Percentiles rank a stretch among this genome's conserved stretches.
These are phyloP conservation scores for Fonsecaea multimorphosa DNA, from an alignment of 2,329 filamentous ascomycete species.

Conservation along the genomic window DNA sequence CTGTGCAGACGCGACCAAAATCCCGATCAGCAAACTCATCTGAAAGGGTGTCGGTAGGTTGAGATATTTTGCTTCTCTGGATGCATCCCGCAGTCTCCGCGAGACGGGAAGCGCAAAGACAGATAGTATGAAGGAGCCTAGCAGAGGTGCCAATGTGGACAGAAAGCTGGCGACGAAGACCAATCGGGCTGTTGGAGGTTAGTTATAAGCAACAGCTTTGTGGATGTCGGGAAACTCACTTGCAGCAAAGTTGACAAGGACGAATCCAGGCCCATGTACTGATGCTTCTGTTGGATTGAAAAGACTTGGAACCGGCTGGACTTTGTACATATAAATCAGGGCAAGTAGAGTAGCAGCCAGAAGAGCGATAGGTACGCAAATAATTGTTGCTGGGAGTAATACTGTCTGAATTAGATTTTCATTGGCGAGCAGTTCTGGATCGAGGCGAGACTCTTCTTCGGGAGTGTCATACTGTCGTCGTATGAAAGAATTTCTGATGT, in stretches of 20 bases:
- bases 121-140: conserved; percentile 30
- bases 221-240: conserved; percentile 10
- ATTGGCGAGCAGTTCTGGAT: background rate
- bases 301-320: conserved; percentile 9
- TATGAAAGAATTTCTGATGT: conserved; percentile 13
- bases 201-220: background rate
- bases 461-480: conserved; percentile 7
- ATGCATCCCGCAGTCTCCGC: conserved; percentile 14
- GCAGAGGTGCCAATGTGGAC: conserved; percentile 30
- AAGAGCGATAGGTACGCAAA: conserved; percentile 29
- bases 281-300: background rate
- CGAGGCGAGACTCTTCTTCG: background rate
- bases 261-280: conserved; percentile 3
- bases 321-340: conserved; percentile 24
- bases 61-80: conserved; percentile 17
- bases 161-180: conserved; percentile 29
- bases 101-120: conserved; percentile 20
- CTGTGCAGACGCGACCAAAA: conserved; percentile 28
- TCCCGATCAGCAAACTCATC: conserved; percentile 30
- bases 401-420: conserved; percentile 13
- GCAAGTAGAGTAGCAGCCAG: conserved; percentile 23
- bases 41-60: conserved; percentile 32
- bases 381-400: conserved; percentile 21
- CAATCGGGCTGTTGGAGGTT: conserved; percentile 16
- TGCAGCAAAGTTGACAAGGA: conserved; percentile 34